Percentiles rank a stretch among this genome's conserved stretches.
phyloP scores from a whole-genome alignment of 495 filamentous ascomycete species.

The Podospora pseudopauciseta region DNA sequence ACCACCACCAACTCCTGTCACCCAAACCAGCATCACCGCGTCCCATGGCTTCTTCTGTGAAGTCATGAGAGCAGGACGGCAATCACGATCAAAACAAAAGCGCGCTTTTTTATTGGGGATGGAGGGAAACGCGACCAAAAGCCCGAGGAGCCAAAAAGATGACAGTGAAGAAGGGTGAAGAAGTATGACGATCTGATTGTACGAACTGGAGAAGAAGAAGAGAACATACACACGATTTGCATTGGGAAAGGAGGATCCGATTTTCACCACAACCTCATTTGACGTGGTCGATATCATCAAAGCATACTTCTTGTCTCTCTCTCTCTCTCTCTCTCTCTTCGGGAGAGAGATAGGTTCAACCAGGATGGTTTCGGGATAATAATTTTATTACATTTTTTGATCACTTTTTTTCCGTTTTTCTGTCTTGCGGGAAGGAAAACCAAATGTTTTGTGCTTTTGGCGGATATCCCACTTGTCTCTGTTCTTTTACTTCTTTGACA shows the following conservation, averaged over 20 bases:
- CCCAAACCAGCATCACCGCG: not conserved
- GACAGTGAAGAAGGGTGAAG: not conserved
- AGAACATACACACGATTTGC: not conserved
- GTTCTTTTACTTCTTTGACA: slow-evolving; percentile 8
- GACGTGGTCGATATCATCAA: not conserved
- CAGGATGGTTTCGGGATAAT: not conserved
- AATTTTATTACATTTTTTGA: not conserved
- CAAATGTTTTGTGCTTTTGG: not conserved
- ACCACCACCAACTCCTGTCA: not conserved
- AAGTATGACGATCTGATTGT: not conserved
- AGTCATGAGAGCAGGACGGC: not conserved
- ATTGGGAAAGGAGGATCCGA: not conserved
- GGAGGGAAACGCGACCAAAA: not conserved
- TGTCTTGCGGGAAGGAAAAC: not conserved
- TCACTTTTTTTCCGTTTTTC: not conserved
- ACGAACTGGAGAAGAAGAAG: not conserved
- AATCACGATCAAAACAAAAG: not conserved
- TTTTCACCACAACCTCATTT: not conserved
- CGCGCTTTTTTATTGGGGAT: not conserved
- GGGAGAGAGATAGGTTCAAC: not conserved
- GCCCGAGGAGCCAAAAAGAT: not conserved
- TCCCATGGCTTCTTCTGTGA: not conserved
- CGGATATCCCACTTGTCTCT: slow-evolving; percentile 2
- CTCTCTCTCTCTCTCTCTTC: not conserved
- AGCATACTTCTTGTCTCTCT: not conserved